Percentiles rank a stretch among this genome's conserved stretches.
These are phyloP conservation scores for Cystoisospora suis DNA, from an alignment of 169 alveolate species.

Conservation along the genomic window DNA sequence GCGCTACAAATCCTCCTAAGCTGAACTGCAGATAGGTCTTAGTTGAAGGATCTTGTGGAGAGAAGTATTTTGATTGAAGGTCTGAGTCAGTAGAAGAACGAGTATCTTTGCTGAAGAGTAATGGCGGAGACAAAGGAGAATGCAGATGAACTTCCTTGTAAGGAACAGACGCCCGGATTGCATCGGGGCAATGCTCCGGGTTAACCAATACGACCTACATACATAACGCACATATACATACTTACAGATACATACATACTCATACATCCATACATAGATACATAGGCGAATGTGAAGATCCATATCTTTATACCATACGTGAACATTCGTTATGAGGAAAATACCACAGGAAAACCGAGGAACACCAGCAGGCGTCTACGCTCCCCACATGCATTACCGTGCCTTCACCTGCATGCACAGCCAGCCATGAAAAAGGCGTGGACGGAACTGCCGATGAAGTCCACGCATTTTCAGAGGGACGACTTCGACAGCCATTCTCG, in stretches of 20 bases:
- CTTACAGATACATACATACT: not conserved
- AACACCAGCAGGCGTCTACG: not conserved
- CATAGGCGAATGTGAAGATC: not conserved
- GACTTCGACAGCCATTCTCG: not conserved
- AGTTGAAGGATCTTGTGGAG: too few species aligned
- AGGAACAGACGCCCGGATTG: not conserved
- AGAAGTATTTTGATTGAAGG: too few species aligned
- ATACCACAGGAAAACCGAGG: not conserved
- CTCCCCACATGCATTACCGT: not conserved
- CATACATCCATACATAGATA: not conserved
- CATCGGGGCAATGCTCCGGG: not conserved
- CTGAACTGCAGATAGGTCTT: conserved; percentile 28
- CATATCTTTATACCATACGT: not conserved
- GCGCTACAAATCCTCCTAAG: conserved; percentile 38
- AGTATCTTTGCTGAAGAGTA: too few species aligned
- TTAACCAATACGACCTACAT: not conserved
- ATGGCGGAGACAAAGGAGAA: too few species aligned
- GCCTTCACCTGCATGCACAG: not conserved
- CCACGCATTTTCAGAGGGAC: not conserved
- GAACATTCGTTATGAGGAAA: not conserved
- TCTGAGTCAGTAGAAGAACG: too few species aligned
- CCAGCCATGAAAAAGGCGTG: not conserved
- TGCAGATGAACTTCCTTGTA: not conserved
- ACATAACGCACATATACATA: not conserved
- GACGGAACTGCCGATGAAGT: not conserved